These are phyloP conservation scores for Hymenoscyphus infarciens DNA, from an alignment of 2,329 filamentous ascomycete species.

Conservation along the genomic window DNA sequence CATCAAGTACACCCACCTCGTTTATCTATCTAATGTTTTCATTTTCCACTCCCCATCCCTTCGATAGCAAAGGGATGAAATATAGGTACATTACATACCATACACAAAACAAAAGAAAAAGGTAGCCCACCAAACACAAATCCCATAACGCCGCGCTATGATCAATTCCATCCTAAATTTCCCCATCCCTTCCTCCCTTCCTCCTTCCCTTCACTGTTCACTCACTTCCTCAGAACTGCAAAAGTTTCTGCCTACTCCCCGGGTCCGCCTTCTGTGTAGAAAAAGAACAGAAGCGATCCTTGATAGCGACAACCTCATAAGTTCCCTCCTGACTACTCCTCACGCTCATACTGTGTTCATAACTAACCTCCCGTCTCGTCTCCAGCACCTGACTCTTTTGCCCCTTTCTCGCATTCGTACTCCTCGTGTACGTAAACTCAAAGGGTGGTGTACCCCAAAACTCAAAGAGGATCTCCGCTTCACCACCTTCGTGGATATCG, in stretches of 20 bases:
- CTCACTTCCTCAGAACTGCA: constrained; percentile 24
- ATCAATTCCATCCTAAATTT: constrained; percentile 21
- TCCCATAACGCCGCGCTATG: constrained; percentile 36
- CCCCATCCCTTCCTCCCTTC: neutral
- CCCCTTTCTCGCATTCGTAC: constrained; percentile 74
- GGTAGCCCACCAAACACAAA: neutral
- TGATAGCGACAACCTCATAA: constrained; percentile 95
- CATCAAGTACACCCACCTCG: too few relatives aligned
- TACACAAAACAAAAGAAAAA: constrained; percentile 13
- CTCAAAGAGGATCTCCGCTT: constrained; percentile 89
- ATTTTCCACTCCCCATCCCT: neutral
- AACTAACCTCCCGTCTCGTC: constrained; percentile 81
- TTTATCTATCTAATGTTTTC: neutral
- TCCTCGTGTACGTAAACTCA: constrained; percentile 94
- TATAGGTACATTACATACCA: constrained; percentile 8
- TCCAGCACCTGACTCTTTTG: constrained; percentile 80
- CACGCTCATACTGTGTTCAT: constrained; percentile 77
- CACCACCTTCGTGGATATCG: constrained; percentile 95
- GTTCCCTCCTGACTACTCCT: constrained; percentile 90
- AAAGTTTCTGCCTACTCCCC: constrained; percentile 41
- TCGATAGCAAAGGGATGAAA: neutral
- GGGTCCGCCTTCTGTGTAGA: constrained; percentile 61
- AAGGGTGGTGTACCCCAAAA: constrained; percentile 96
- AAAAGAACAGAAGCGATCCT: constrained; percentile 88
- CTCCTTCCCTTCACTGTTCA: too few relatives aligned